Evolutionary conservation across 106 monocot species (phyloP).

Genomic region (Apostasia shenzhenica): DNA sequence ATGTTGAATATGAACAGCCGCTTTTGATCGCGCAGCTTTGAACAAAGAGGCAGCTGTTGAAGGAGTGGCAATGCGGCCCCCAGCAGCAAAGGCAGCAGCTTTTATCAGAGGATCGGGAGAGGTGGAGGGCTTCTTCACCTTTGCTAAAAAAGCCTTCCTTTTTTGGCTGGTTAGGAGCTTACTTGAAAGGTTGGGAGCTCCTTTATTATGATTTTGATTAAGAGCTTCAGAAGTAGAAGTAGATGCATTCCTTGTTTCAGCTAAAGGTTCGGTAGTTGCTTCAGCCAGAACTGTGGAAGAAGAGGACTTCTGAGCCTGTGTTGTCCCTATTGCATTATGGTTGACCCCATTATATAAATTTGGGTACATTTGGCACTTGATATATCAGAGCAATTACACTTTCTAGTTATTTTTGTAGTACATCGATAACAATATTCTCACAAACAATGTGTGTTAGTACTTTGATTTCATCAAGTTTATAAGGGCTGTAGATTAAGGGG

Average conservation of each 20-base stretch:
- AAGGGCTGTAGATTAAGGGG: too few relatives aligned
- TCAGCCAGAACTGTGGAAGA: not conserved
- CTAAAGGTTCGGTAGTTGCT: constrained; percentile 4
- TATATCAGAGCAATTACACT: too few relatives aligned
- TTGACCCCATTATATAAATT: too few relatives aligned
- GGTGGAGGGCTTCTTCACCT: constrained; percentile 11
- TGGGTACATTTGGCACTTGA: too few relatives aligned
- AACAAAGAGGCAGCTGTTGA: constrained; percentile 41
- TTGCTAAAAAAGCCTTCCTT: not conserved
- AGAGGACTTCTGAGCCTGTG: constrained; percentile 3
- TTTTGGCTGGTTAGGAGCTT: constrained; percentile 10
- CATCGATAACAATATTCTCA: too few relatives aligned
- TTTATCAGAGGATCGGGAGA: constrained; percentile 37
- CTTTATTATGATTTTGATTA: constrained; percentile 4
- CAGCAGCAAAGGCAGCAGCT: constrained; percentile 69
- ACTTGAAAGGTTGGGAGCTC: constrained; percentile 11
- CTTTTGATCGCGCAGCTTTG: constrained; percentile 58
- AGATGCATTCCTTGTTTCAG: constrained; percentile 7
- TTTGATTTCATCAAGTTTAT: too few relatives aligned
- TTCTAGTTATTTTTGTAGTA: too few relatives aligned
- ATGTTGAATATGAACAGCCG: constrained; percentile 45
- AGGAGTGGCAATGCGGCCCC: constrained; percentile 53
- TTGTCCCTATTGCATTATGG: not conserved
- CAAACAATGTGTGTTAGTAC: too few relatives aligned
- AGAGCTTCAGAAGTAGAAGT: constrained; percentile 17